Base-by-base conservation (phyloP, 805 yeast genomes). In the Saturnispora silvae region DNA sequence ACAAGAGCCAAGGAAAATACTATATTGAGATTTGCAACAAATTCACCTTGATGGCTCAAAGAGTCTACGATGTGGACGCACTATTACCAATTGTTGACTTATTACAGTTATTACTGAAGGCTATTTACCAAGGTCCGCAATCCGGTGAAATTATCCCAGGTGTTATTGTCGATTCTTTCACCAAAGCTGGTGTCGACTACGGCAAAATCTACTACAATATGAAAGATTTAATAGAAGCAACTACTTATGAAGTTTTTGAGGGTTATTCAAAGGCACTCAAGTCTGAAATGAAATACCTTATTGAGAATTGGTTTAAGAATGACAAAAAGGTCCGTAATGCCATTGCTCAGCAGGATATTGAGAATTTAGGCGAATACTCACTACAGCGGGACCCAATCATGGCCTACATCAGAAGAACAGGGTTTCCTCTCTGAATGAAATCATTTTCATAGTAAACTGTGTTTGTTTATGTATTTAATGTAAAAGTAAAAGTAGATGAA, bases 1-100 rank as follows among this genome's bases (percentile, higher is more conserved):
- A 52, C 13, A 44, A 42, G 3, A 38, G 45, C 19, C 34, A 18
- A 16, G 64, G 59, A 29, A 65, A 71, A 6, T 60, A 68, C 36
- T 61, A 63, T 43, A 49, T 61, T 17, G 53, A 51, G 9, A 40
- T 70, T 19, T 47, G 59, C 29, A 64, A 61, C 37, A 57, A 61
- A 22, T 65, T 72, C 45, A 51, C 63, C 6, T 29, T 51, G 4
- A 45, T 56, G 33, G 96, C 95, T 1, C 64, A 72, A 41, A 73
- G 72, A 51, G 64, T 85, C 34, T 65, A 72, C 37, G 70, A 71
- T 18, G 75, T 82, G 29, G 95, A 85, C 48, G 67, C 74, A 50
- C 81, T 86, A 3, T 85, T 87, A 63, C 94, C 96, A 15, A 67
- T 82, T 5, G 73, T 73, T 45, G 77, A 75, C 39, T 63, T 87